Percentiles rank a stretch among this genome's conserved stretches.
Evolutionary conservation across 2,329 filamentous ascomycete genomes (phyloP).

Genomic region (Alternaria longipes): DNA sequence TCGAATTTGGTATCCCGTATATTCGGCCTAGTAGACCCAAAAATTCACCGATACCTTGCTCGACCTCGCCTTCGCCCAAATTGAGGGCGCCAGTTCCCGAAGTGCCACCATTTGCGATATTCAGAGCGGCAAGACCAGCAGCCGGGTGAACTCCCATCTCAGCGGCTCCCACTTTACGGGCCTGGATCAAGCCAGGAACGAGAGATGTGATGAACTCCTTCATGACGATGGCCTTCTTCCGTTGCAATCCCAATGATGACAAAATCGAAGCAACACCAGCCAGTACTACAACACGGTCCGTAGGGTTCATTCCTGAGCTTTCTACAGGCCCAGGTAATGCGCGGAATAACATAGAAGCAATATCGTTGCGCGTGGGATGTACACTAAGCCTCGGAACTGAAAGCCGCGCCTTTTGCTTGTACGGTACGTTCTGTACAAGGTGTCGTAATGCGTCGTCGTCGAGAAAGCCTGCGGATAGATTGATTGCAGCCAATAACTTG

Average conservation of each 20-base stretch:
- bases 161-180: slow-evolving; percentile 90
- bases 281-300: slow-evolving; percentile 80
- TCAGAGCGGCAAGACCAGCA: slow-evolving; percentile 80
- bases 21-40: slow-evolving; percentile 53
- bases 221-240: slow-evolving; percentile 91
- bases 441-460: slow-evolving; percentile 64
- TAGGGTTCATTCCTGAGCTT: slow-evolving; percentile 70
- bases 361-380: slow-evolving; percentile 48
- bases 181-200: slow-evolving; percentile 86
- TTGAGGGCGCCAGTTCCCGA: slow-evolving; percentile 82
- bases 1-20: slow-evolving; percentile 53
- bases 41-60: slow-evolving; percentile 54
- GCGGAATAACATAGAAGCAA: slow-evolving; percentile 49
- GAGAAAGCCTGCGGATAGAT: slow-evolving; percentile 71
- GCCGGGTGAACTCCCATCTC: slow-evolving; percentile 96
- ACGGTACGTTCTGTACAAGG: slow-evolving; percentile 54
- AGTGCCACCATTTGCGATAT: slow-evolving; percentile 59
- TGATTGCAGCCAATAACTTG: slow-evolving; percentile 73
- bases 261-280: slow-evolving; percentile 90
- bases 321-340: slow-evolving; percentile 64
- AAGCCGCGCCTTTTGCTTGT: slow-evolving; percentile 54
- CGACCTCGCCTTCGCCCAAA: slow-evolving; percentile 48
- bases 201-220: slow-evolving; percentile 85
- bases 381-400: slow-evolving; percentile 48
- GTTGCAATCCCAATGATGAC: slow-evolving; percentile 77